These are phyloP conservation scores for Metschnikowia koreensis DNA, from an alignment of 805 yeast species.

Conservation along the genomic window DNA sequence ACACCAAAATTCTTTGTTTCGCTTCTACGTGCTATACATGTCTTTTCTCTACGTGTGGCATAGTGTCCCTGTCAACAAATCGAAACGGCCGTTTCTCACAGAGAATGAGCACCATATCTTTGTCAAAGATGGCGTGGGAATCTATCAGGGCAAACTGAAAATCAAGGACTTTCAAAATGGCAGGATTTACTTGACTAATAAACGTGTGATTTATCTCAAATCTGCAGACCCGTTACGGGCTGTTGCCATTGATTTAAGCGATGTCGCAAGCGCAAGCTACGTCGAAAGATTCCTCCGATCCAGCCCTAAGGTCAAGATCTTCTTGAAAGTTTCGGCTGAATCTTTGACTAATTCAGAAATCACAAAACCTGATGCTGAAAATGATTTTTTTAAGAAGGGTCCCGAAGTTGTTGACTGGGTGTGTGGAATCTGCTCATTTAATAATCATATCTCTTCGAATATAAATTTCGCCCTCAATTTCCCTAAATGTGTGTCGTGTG, in stretches of 20 bases:
- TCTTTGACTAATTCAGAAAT: background rate
- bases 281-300: conserved; percentile 64
- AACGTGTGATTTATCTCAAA: conserved; percentile 72
- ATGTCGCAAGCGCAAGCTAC: conserved; percentile 38
- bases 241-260: conserved; percentile 45
- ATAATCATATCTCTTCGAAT: conserved; percentile 41
- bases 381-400: background rate
- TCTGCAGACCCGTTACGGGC: conserved; percentile 44
- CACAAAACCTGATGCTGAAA: background rate
- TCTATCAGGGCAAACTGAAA: conserved; percentile 75
- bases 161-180: conserved; percentile 68
- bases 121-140: conserved; percentile 47
- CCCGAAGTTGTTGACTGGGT: conserved; percentile 54
- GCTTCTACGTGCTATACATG: conserved; percentile 1
- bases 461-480: conserved; percentile 19
- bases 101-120: conserved; percentile 34
- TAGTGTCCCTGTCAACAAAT: conserved; percentile 35
- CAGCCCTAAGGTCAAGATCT: conserved; percentile 68
- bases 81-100: conserved; percentile 37
- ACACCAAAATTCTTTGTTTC: too few species aligned
- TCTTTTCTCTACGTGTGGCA: conserved; percentile 31
- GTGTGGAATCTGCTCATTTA: conserved; percentile 85
- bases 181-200: conserved; percentile 71
- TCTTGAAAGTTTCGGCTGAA: conserved; percentile 11
- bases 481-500: conserved; percentile 43